Percentiles rank a stretch among this genome's conserved stretches.
phyloP scores from a whole-genome alignment of 129 eudicot genomes.

The Chrysanthemum seticuspe region DNA sequence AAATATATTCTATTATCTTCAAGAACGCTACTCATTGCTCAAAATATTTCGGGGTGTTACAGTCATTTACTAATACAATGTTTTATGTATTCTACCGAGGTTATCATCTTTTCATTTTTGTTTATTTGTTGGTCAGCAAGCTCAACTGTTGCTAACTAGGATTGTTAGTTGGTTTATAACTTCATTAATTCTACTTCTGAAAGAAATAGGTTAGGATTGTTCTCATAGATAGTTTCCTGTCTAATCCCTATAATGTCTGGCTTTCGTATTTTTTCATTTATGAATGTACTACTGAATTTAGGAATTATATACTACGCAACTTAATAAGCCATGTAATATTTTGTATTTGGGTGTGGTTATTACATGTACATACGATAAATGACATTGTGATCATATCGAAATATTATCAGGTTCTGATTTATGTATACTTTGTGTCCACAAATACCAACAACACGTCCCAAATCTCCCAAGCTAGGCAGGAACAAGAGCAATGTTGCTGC shows the following conservation, averaged over 20 bases:
- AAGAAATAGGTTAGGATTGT: neutral
- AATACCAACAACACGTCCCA: conserved; percentile 91
- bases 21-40: neutral
- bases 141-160: neutral
- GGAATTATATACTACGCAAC: neutral
- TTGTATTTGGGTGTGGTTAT: neutral
- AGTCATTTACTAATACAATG: neutral
- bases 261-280: neutral
- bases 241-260: neutral
- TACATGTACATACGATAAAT: neutral
- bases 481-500: conserved; percentile 40
- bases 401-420: conserved; percentile 5
- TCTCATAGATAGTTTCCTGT: neutral
- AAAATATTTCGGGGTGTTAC: neutral
- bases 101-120: conserved; percentile 3
- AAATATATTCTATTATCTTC: neutral
- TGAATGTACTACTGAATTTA: neutral
- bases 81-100: neutral
- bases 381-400: neutral
- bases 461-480: conserved; percentile 96
- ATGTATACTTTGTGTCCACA: conserved; percentile 16
- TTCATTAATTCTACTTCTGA: neutral
- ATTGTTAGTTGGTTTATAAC: neutral
- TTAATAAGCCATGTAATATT: neutral
- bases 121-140: neutral